Percentiles rank a stretch among this genome's conserved stretches.
Conservation (phyloP, 2,329 filamentous ascomycete species). For the Arthrinium phaeospermum region DNA sequence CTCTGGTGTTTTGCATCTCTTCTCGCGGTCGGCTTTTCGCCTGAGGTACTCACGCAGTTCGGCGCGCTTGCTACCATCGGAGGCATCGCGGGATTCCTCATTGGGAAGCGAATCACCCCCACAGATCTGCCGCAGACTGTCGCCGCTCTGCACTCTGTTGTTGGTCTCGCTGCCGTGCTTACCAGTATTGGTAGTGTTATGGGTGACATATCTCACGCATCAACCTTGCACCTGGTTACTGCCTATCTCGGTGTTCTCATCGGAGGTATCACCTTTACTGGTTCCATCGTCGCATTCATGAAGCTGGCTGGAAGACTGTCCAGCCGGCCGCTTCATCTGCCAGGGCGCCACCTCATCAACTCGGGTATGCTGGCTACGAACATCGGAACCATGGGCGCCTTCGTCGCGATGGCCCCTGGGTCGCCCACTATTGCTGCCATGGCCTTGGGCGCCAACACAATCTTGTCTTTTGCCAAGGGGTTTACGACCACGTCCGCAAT, state of each 20-base stretch:
- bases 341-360: constrained; percentile 79
- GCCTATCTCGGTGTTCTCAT: constrained; percentile 88
- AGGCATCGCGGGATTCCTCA: constrained; percentile 69
- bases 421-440: constrained; percentile 79
- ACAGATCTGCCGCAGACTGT: constrained; percentile 90
- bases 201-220: constrained; percentile 71
- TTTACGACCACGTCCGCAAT: constrained; percentile 89
- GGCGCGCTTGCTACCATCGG: constrained; percentile 76
- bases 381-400: constrained; percentile 81
- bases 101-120: constrained; percentile 85
- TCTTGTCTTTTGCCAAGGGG: constrained; percentile 82
- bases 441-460: constrained; percentile 76
- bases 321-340: constrained; percentile 74
- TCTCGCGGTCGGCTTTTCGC: constrained; percentile 78
- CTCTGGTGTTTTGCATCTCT: constrained; percentile 85
- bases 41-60: constrained; percentile 81
- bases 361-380: constrained; percentile 76
- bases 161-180: constrained; percentile 85
- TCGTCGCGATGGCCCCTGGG: constrained; percentile 81
- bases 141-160: constrained; percentile 86
- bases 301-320: constrained; percentile 86
- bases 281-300: constrained; percentile 86
- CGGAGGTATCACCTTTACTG: constrained; percentile 87
- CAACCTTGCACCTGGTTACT: constrained; percentile 82
- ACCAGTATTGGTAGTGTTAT: constrained; percentile 90